A percentile compares a stretch with the other conserved stretches of the same genome.
Conservation (phyloP, 1,139 yeast species). For the Pichia sp. region DNA sequence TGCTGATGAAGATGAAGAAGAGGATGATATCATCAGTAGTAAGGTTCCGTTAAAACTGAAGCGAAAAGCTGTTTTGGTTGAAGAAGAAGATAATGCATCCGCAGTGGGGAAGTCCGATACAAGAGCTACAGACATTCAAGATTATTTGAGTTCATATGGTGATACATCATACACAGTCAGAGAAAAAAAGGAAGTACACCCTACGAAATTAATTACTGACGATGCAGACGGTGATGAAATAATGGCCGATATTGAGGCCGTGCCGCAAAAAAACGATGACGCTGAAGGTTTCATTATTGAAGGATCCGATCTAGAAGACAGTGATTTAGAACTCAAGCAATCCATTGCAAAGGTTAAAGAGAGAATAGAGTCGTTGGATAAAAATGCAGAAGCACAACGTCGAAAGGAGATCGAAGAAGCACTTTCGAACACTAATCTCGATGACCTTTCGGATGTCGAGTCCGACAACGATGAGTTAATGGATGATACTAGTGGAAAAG, state of each 20-base stretch:
- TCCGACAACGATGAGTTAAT: neutral
- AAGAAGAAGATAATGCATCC: neutral
- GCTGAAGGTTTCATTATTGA: conserved; percentile 34
- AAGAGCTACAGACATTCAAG: neutral
- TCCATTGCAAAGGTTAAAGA: neutral
- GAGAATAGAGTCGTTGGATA: neutral
- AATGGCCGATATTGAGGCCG: too few species aligned
- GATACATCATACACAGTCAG: neutral
- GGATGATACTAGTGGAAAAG: too few species aligned
- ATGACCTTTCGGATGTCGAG: neutral
- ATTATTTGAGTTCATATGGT: conserved; percentile 7
- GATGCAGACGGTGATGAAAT: neutral
- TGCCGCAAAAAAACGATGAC: too few species aligned
- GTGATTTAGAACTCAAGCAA: conserved; percentile 23
- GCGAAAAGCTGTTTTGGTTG: neutral
- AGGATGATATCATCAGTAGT: neutral
- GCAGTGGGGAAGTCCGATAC: neutral
- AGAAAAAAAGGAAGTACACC: neutral
- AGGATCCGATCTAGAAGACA: conserved; percentile 36
- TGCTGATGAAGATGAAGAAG: neutral
- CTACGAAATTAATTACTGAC: neutral
- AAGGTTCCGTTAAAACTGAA: neutral
- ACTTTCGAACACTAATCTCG: conserved; percentile 30
- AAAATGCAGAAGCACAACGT: neutral
- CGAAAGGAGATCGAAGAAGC: conserved; percentile 41